Percentiles rank a stretch among this genome's conserved stretches.
phyloP scores from a whole-genome alignment of 1,284 basidiomycete species.

The Microbotryum saponariae region DNA sequence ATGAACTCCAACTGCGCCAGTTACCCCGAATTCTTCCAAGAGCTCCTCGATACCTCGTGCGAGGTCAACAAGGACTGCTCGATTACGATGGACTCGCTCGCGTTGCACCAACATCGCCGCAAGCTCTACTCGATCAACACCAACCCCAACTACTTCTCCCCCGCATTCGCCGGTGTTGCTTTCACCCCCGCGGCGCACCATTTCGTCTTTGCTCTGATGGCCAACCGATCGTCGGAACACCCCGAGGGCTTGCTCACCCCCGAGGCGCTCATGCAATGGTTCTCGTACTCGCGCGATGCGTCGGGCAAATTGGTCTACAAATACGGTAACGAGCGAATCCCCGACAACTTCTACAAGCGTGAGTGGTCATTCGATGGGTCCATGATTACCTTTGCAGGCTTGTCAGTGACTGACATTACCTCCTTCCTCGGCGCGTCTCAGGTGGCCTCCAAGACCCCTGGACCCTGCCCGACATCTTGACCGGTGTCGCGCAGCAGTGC shows the following conservation, averaged over 20 bases:
- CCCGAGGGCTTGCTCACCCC: constrained; percentile 7
- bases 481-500: constrained; percentile 1
- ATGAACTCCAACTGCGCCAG: constrained; percentile 1
- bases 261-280: constrained; percentile 2
- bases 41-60: neutral
- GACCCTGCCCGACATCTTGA: constrained; percentile 6
- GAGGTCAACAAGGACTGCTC: neutral
- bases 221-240: constrained; percentile 1
- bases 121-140: constrained; percentile 3
- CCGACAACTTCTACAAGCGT: constrained; percentile 1
- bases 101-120: constrained; percentile 3
- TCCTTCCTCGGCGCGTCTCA: too few species aligned
- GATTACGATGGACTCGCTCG: constrained; percentile 5
- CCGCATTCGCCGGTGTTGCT: constrained; percentile 2
- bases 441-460: constrained; percentile 1
- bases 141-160: constrained; percentile 2
- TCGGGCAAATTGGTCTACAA: neutral
- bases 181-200: constrained; percentile 8
- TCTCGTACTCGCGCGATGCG: neutral
- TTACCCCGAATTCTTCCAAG: constrained; percentile 3
- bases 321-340: constrained; percentile 4
- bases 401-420: too few species aligned
- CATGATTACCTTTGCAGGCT: too few species aligned
- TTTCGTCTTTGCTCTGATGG: constrained; percentile 5
- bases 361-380: neutral